phyloP scores from a whole-genome alignment of 495 filamentous ascomycete species.

The Penicillium samsonianum region DNA sequence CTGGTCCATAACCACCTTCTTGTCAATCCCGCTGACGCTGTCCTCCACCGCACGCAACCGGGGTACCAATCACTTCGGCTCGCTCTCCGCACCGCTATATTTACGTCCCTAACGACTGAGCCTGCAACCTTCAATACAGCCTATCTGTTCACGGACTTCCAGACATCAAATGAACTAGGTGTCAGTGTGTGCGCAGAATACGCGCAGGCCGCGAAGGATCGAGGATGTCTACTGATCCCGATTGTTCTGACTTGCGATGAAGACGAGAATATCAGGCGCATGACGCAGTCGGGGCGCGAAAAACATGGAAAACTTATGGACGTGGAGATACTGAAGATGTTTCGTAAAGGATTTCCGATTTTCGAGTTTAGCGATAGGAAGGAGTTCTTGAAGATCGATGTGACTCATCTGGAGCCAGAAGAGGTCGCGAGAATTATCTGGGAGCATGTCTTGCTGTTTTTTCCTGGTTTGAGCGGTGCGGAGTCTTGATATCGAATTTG shows the following conservation, averaged over 20 bases:
- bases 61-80: constrained; percentile 3
- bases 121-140: neutral
- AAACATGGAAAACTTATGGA: neutral
- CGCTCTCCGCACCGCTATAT: neutral
- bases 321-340: neutral
- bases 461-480: neutral
- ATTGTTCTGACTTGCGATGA: neutral
- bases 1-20: constrained; percentile 9
- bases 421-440: neutral
- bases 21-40: constrained; percentile 9
- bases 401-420: neutral
- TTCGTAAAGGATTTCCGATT: neutral
- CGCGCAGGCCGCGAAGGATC: neutral
- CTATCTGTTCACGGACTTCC: neutral
- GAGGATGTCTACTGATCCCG: neutral
- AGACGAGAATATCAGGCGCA: neutral
- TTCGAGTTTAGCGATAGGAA: neutral
- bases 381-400: neutral
- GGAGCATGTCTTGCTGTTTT: neutral
- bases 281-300: neutral
- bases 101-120: neutral
- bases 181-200: neutral
- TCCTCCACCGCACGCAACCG: constrained; percentile 8
- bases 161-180: neutral
- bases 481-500: neutral